phyloP scores from a whole-genome alignment of 352 stramenopile species.

The Pythium folliculosum region DNA sequence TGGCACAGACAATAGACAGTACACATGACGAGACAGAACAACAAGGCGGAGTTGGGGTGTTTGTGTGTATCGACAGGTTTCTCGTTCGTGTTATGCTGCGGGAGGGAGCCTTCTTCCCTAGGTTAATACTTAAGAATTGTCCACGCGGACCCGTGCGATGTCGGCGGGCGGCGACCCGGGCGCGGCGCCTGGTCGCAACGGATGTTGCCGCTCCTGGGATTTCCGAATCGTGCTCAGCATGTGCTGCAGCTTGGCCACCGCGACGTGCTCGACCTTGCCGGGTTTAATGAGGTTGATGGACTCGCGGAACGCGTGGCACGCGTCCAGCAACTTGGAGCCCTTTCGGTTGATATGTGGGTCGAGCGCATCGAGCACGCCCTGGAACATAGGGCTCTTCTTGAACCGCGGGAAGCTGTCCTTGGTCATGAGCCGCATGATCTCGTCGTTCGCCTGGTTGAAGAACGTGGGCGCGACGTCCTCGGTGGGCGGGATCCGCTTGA shows the following conservation, averaged over 20 bases:
- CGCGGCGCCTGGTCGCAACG: not conserved
- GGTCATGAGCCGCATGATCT: constrained; percentile 83
- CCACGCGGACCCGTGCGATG: constrained; percentile 15
- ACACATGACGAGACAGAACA: not conserved
- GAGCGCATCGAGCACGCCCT: constrained; percentile 60
- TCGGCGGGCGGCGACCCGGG: not conserved
- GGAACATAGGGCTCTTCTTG: constrained; percentile 73
- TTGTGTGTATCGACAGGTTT: constrained; percentile 5
- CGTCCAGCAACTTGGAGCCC: constrained; percentile 59
- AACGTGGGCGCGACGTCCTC: constrained; percentile 41
- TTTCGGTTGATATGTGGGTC: constrained; percentile 67
- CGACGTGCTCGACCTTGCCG: constrained; percentile 55
- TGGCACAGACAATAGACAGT: not conserved
- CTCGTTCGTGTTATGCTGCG: constrained; percentile 14
- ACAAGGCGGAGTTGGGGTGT: not conserved
- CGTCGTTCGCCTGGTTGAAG: constrained; percentile 60
- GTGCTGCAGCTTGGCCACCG: constrained; percentile 50
- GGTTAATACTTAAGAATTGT: constrained; percentile 16
- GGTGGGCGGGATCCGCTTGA: constrained; percentile 29
- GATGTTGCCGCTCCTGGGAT: constrained; percentile 49
- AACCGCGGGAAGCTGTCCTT: constrained; percentile 83
- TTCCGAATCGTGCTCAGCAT: constrained; percentile 76
- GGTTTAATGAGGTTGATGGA: constrained; percentile 62
- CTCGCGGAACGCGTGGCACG: constrained; percentile 75
- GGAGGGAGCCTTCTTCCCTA: not conserved